A percentile compares a stretch with the other conserved stretches of the same genome.
Evolutionary conservation across 2,329 filamentous ascomycete genomes (phyloP).

Genomic region (Hypoxylon sp.): DNA sequence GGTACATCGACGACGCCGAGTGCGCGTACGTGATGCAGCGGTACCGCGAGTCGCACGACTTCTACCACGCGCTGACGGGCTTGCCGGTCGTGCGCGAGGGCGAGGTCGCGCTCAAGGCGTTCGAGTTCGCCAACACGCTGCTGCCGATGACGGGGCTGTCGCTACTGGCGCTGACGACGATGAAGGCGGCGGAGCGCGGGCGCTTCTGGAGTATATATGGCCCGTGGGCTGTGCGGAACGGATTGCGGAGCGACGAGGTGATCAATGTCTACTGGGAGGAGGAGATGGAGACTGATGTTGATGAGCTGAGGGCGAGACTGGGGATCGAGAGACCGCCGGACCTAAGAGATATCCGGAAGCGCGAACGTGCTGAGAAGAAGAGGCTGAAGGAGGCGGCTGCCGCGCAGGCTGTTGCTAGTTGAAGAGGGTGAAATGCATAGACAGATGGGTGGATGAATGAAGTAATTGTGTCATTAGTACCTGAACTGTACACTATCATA

Average conservation of each 20-base stretch:
- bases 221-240: conserved; percentile 92
- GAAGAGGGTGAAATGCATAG: background rate
- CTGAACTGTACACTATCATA: conserved; percentile 31
- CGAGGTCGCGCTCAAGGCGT: conserved; percentile 96
- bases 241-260: conserved; percentile 78
- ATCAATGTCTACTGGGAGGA: conserved; percentile 99
- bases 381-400: conserved; percentile 64
- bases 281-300: conserved; percentile 84
- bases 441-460: background rate
- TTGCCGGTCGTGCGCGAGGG: conserved; percentile 93
- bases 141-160: conserved; percentile 95
- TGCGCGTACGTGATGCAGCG: conserved; percentile 99
- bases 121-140: conserved; percentile 95
- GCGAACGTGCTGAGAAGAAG: conserved; percentile 76
- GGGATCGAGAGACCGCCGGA: conserved; percentile 92
- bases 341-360: conserved; percentile 79
- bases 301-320: conserved; percentile 77
- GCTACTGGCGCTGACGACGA: conserved; percentile 84
- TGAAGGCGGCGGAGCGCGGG: conserved; percentile 83
- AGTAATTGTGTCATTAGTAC: conserved; percentile 24
- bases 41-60: conserved; percentile 97
- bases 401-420: conserved; percentile 34
- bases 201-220: conserved; percentile 81
- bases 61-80: conserved; percentile 94
- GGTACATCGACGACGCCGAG: conserved; percentile 94